Evolutionary conservation across 2,329 filamentous ascomycete species (phyloP), one percentile per base, ranked within the genome.

Genomic region (Phoma sp.): DNA sequence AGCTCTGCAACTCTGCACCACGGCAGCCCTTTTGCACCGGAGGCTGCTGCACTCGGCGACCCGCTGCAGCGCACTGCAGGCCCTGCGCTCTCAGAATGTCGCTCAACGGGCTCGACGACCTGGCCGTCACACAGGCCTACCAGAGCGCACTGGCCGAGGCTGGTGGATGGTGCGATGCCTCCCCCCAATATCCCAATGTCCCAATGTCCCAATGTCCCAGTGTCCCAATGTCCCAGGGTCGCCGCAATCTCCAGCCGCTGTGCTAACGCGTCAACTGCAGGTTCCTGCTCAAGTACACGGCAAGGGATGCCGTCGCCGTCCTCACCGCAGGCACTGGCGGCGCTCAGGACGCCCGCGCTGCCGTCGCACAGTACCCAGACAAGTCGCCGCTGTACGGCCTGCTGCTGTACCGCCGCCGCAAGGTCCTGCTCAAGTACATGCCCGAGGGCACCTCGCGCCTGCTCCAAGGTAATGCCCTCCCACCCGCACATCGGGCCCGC

Each of bases 271-370:
- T 35, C 35, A 48, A 38, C 21, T 59, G 31, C 71, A 98, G 95
- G 95, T 95, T 99, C 71, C 85, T 98, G 60, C 86, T 99, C 67
- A 93, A 94, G 74, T 99, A 99, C 78, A 83, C 86, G 60, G 89
- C 89, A 58, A 88, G 95, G 76, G 95, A 99, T 80, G 91, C 94
- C 66, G 84, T 99, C 58, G 88, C 91, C 63, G 78, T 99, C 52
- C 81, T 95, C 55, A 85, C 83, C 57, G 86, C 85, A 64, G 95
- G 95, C 44, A 89, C 82, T 63, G 90, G 91, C 63, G 94, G 95
- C 60, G 88, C 96, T 55, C 84, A 87, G 57, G 95, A 98, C 74
- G 87, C 95, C 62, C 89, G 92, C 70, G 87, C 87, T 69, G 84
- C 87, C 52, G 88, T 98, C 64, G 85, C 88, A 55, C 81, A 85